These are phyloP conservation scores for Glutinoglossum americanum DNA, from an alignment of 495 filamentous ascomycete genomes.

Conservation along the genomic window DNA sequence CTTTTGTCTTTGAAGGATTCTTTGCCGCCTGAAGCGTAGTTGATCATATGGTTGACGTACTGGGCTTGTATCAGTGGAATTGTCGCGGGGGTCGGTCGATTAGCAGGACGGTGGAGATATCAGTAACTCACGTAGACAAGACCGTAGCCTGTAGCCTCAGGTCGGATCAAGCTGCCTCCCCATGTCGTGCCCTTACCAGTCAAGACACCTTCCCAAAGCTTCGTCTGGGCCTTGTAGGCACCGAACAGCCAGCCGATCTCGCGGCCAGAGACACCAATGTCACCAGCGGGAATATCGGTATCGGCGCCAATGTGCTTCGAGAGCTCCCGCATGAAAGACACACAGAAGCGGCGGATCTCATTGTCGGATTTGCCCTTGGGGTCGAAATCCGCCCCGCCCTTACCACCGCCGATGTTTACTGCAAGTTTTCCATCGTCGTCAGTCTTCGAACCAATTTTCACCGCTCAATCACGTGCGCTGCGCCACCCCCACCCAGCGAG, in stretches of 20 bases:
- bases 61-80: constrained; percentile 3
- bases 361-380: constrained; percentile 95
- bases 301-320: constrained; percentile 89
- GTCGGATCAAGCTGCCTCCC: constrained; percentile 87
- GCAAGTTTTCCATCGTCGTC: neutral
- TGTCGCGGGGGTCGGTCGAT: neutral
- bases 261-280: constrained; percentile 78
- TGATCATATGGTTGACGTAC: constrained; percentile 93
- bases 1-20: constrained; percentile 80
- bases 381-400: constrained; percentile 97
- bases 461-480: neutral
- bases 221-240: constrained; percentile 71
- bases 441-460: neutral
- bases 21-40: constrained; percentile 55
- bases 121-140: constrained; percentile 53
- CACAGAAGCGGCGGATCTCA: constrained; percentile 96
- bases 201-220: constrained; percentile 84
- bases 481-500: neutral
- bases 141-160: constrained; percentile 93
- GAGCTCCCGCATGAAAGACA: constrained; percentile 86
- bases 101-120: neutral
- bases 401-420: constrained; percentile 96
- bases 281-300: constrained; percentile 85
- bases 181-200: constrained; percentile 87
- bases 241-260: constrained; percentile 94